Base-by-base conservation (phyloP, 441 rosid species). In the Pelargonium australe region DNA sequence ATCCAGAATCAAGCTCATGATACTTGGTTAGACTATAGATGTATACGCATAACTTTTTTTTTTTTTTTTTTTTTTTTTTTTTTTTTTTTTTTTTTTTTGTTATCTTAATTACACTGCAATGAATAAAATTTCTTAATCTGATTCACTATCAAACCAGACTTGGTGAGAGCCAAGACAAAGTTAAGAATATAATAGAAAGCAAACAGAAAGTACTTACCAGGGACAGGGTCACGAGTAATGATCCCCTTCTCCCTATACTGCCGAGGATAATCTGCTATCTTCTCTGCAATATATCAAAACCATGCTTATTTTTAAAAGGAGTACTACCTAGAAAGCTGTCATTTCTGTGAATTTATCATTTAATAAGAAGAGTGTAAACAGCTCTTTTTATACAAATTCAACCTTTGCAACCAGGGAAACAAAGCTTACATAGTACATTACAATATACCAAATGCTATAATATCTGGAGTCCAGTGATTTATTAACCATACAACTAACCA, bases 211-310 rank as follows among this genome's bases (percentile, higher is more conserved):
- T n/a, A 45, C 60, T 74, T 82, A 90, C 90, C 90, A 43, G 76
- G 74, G 64, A 89, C 90, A 43, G 76, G 74, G 64, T 85, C 88
- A 72, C 68, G 85, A 73, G 73, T 49, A 51, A 16, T 41, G 55
- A 53, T 81, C 62, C 77, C 82, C 70, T 78, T 85, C 75, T 84
- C 90, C 77, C 70, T 55, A 53, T 66, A 81, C 45, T 77, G 86
- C 37, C 73, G 85, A 62, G 81, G 70, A 80, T 45, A 81, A 75
- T 82, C 96, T 61, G 74, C 51, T 80, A 80, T 73, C 86, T 85
- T 88, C 72, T 82, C 96, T 86, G 87, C 20, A 75, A 76, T 55
- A 17, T 9, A 55, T 17, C 62, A 55, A 55, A 55, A 17, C 25
- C 37, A 55, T 16, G 28, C 62, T 55, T 55, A 55, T 16, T 14